Evolutionary conservation across 1,139 yeast genomes (phyloP), one percentile per base, ranked within the genome.

Genomic region (Pichia sp.): DNA sequence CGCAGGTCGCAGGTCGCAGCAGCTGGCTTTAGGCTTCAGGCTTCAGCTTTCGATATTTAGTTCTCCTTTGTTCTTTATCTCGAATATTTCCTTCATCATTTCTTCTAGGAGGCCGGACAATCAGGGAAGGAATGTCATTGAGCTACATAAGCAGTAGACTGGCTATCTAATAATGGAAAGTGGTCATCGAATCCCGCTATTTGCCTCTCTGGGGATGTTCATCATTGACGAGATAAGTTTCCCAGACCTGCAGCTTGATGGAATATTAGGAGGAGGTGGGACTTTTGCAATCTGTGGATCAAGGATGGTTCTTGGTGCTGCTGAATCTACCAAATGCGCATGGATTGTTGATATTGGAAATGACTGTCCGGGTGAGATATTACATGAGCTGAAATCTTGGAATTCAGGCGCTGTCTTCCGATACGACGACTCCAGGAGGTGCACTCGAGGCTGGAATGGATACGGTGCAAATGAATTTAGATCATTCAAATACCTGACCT

Each of bases 201-300:
- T 79, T 43, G 64, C 77, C 12, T 72, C 93, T 2, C 63, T 84
- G 59, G 97, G 96, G 33, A 81, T 88, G 87, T 82, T 86, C 58
- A 86, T 88, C 49, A 71, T 88, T n/a, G 97, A 88, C 56, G 95
- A 85, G 45, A 85, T 87, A 48, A 77, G 74, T 38, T 78, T 73
- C 50, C 61, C 67, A 32, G 59, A 64, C 17, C 61, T 67, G 6
- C 51, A 72, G 0, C 72, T 73, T 20, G 54, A 58, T 34, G 63
- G 84, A 51, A 66, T 87, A 8, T 66, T 85, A 29, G 97, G 96
- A 0, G 97, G 97, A 1, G 97, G 88, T 1, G 96, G 95, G 0
- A 73, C 91, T 0, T 88, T 74, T 55, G 87, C 88, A 2, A 74
- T 78, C 2, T 64, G 81, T n/a, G 96, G 96, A 0, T 78, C 85